Evolutionary conservation across 1,284 basidiomycete species (phyloP), one percentile per base, ranked within the genome.

Genomic region (Peniophora sp.): DNA sequence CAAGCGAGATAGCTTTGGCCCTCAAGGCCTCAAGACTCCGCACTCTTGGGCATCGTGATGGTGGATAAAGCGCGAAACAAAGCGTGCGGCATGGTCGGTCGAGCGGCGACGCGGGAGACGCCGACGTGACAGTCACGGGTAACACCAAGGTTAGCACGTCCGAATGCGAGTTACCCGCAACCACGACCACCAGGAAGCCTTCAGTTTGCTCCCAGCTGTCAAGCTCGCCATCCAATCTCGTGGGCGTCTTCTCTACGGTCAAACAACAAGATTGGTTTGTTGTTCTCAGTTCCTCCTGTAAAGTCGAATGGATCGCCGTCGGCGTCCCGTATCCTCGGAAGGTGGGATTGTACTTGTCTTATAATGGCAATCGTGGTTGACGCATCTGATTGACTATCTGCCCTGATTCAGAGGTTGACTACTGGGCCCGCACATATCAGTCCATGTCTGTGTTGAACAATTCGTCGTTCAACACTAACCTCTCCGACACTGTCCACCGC

Each of bases 371-470:
- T 39, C 48, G 19, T 20, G n/a, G n/a, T 20, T 43, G 45, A 12
- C 19, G 43, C 35, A 23, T 11, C 19, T 16, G 6, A 12, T 8
- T 8, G 16, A 24, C 6, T 32, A 32, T 32, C 27, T 32, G 27
- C 5, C 27, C 5, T 32, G 16, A 17, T 52, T 38, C 64, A 87
- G 85, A 88, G 69, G 68, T 83, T 57, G 77, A 84, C 54, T 83
- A 73, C 61, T 88, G 86, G 87, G 72, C 78, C 51, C 82, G 79
- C 62, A 80, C 83, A 35, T 71, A 77, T 38, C 66, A 71, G 50
- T 78, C 81, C 36, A 63, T 89, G 52, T 73, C 69, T 53, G 65
- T 68, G 17, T 69, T 89, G 36, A 76, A 80, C 10, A 68, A 67
- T 51, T 70, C 79, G 55, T 82, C 78, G 61, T 65, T 74, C 14